A percentile compares a stretch with the other conserved stretches of the same genome.
phyloP scores from a whole-genome alignment of 192 early-diverging fungal genomes.

The Backusella parvicylindrica region DNA sequence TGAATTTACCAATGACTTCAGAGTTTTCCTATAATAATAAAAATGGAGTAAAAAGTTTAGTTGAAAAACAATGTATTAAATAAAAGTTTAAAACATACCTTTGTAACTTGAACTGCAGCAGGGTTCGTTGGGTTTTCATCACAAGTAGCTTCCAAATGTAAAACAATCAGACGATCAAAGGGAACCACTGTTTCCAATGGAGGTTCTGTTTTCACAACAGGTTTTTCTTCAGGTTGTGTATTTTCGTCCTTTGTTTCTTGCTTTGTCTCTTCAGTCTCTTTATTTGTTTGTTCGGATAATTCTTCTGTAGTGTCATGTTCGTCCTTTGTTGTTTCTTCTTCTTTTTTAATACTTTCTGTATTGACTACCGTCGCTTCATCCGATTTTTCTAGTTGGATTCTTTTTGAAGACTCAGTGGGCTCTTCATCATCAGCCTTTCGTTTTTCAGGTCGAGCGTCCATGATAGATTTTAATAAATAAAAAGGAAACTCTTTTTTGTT shows the following conservation, averaged over 20 bases:
- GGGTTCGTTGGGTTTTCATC: conserved; percentile 65
- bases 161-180: conserved; percentile 57
- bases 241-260: not conserved
- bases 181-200: conserved; percentile 21
- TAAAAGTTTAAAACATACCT: conserved; percentile 32
- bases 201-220: not conserved
- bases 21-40: conserved; percentile 44
- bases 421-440: conserved; percentile 17
- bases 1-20: conserved; percentile 44
- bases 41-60: not conserved
- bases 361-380: too few relatives aligned
- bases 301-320: not conserved
- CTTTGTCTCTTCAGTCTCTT: not conserved
- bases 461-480: not conserved
- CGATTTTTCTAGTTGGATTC: not conserved
- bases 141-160: conserved; percentile 70
- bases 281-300: not conserved
- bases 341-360: not conserved
- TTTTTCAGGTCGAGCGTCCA: conserved; percentile 4
- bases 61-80: not conserved
- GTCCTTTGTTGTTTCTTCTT: not conserved
- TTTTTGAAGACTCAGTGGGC: not conserved
- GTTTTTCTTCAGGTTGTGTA: not conserved
- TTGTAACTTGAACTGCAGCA: conserved; percentile 48
- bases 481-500: too few relatives aligned